These are phyloP conservation scores for Grosmannia huntii DNA, from an alignment of 2,329 filamentous ascomycete genomes.

Conservation along the genomic window DNA sequence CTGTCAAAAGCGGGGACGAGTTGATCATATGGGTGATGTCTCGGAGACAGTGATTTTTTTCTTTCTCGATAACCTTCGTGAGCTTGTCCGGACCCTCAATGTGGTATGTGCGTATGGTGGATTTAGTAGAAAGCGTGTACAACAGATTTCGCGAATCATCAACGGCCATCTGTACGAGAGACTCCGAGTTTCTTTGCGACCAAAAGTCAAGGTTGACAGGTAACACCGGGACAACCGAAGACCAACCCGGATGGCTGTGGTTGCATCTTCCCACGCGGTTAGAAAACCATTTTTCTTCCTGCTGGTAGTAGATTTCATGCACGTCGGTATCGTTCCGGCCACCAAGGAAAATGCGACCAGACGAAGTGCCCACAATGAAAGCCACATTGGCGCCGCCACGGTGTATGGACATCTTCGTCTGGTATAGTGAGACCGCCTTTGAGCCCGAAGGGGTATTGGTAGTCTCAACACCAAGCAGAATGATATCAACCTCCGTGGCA, in stretches of 20 bases:
- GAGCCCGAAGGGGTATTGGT: conserved; percentile 54
- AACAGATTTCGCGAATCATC: conserved; percentile 81
- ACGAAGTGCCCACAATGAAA: conserved; percentile 67
- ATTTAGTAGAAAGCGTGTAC: conserved; percentile 80
- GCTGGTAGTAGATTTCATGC: conserved; percentile 90
- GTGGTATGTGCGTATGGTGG: conserved; percentile 84
- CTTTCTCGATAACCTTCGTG: conserved; percentile 53
- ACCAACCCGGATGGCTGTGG: conserved; percentile 65
- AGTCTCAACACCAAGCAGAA: conserved; percentile 73
- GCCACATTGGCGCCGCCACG: conserved; percentile 66
- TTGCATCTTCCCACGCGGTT: conserved; percentile 79
- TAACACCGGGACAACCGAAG: conserved; percentile 46
- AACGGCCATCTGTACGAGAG: conserved; percentile 66
- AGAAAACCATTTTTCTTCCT: conserved; percentile 94
- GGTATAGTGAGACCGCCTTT: conserved; percentile 65
- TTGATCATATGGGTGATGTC: conserved; percentile 81
- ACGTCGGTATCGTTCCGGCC: conserved; percentile 73
- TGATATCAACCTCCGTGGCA: conserved; percentile 73
- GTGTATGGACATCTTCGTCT: conserved; percentile 73
- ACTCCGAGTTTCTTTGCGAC: conserved; percentile 40
- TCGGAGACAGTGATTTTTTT: conserved; percentile 44
- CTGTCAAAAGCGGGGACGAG: conserved; percentile 56
- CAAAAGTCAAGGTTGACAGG: conserved; percentile 32
- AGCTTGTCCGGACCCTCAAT: conserved; percentile 55
- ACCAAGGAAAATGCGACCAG: conserved; percentile 87